Percentiles rank a stretch among this genome's conserved stretches.
Evolutionary conservation across 371 early-diverging fungal genomes (phyloP).

Genomic region (Mucor mucedo): DNA sequence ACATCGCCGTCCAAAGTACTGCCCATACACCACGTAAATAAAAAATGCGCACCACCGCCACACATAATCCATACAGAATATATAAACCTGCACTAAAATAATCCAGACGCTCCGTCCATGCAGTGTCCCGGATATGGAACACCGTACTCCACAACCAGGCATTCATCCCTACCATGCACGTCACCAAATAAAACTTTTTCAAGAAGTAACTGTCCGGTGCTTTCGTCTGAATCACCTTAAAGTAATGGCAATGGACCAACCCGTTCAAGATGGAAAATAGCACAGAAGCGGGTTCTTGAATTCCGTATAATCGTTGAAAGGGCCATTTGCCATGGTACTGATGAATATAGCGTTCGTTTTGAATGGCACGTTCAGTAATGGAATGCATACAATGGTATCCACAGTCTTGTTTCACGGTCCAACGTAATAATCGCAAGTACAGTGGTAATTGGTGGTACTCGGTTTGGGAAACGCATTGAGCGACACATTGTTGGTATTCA

Average conservation of each 20-base stretch:
- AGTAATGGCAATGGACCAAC: constrained; percentile 69
- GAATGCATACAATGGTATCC: constrained; percentile 34
- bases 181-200: constrained; percentile 64
- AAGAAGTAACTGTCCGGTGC: constrained; percentile 59
- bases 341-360: constrained; percentile 16
- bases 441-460: constrained; percentile 15
- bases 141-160: constrained; percentile 95
- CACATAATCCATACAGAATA: constrained; percentile 72
- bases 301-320: constrained; percentile 83
- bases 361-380: constrained; percentile 25
- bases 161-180: constrained; percentile 68
- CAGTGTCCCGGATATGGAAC: constrained; percentile 89
- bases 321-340: constrained; percentile 72
- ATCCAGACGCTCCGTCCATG: constrained; percentile 88
- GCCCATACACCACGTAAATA: constrained; percentile 36
- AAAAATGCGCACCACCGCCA: constrained; percentile 64
- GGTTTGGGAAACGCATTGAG: constrained; percentile 17
- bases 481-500: constrained; percentile 25
- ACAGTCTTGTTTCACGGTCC: constrained; percentile 27
- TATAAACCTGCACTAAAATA: constrained; percentile 90
- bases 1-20: constrained; percentile 35
- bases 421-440: constrained; percentile 18
- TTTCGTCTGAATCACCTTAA: constrained; percentile 41
- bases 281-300: constrained; percentile 95
- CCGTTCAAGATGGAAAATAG: constrained; percentile 90